A percentile compares a stretch with the other conserved stretches of the same genome.
Conservation (phyloP, 176 grass and related monocot genomes). For the Thalia dealbata region DNA sequence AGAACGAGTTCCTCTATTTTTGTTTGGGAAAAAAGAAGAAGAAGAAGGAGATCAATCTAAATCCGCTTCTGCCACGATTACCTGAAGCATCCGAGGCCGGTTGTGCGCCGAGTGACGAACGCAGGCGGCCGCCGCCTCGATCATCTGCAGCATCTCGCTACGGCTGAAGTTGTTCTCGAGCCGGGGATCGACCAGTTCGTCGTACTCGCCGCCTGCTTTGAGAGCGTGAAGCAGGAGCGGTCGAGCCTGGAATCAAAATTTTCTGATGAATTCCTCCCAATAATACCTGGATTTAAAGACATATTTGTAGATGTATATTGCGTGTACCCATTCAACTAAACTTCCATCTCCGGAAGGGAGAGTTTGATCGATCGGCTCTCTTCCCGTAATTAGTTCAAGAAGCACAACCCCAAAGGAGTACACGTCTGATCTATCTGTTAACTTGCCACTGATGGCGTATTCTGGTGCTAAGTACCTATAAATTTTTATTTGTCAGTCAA, state of each 20-base stretch:
- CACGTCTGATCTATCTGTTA: background rate
- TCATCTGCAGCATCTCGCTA: background rate
- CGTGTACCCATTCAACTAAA: background rate
- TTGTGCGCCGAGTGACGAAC: background rate
- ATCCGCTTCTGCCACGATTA: too few species aligned
- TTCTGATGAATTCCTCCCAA: background rate
- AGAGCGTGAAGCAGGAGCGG: conserved; percentile 2
- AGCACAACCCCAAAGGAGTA: conserved; percentile 2
- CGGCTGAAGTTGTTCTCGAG: background rate
- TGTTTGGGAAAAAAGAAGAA: background rate
- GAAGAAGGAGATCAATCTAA: background rate
- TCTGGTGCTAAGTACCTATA: background rate
- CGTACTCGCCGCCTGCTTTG: background rate
- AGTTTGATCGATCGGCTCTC: background rate
- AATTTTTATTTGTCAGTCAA: background rate
- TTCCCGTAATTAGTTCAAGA: background rate
- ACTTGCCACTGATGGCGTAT: background rate
- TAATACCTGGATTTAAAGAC: too few species aligned
- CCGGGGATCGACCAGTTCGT: background rate
- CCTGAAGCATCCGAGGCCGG: background rate
- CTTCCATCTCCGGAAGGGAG: background rate
- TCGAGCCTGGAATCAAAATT: background rate
- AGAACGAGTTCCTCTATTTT: background rate
- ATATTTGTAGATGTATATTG: too few species aligned
- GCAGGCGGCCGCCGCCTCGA: background rate